Base-by-base conservation (phyloP, 2,329 filamentous ascomycete genomes). In the Myriosclerotinia scirpicola region DNA sequence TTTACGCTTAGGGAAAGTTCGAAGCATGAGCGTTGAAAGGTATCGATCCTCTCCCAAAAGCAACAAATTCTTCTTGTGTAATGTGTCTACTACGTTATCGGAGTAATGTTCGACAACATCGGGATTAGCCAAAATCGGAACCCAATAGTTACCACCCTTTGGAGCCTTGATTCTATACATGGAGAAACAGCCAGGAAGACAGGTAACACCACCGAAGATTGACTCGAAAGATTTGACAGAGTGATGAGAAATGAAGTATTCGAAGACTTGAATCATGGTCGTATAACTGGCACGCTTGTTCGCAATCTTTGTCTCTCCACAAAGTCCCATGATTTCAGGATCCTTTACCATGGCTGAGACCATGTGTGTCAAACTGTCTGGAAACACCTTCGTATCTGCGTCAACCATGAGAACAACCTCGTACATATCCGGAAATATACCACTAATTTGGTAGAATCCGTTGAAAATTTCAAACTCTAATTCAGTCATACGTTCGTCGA, bases 141-240 rank as follows among this genome's bases (percentile, higher is more conserved):
- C 95, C 95, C 95, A 99, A 81, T 98, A 99, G 82, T 99, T 98
- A 36, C 91, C 94, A 71, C 95, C 95, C 81, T 99, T 99, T 68
- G 95, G 96, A 40, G 95, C 91, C 81, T 99, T 99, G 86, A 99
- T 98, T 75, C 95, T 91, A 82, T 99, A 99, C 96, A 99, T 99
- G 84, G 93, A 97, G 88, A 99, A 99, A 83, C 95, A 99, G 71
- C 95, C 95, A 20, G 95, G 95, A 73, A 99, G 84, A 84, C 95
- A 99, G 71, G 95, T 99, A 69, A 99, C 95, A 90, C 95, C 95
- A 80, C 95, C 95, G 79, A 99, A 99, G 71, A 97, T 91, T 0
- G 93, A 97, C 79, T 99, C 95, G 80, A 99, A 99, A 5, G 94
- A 93, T 80, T 99, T 99, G 75, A 93, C 87, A 74, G 96, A 85